Percentiles rank a stretch among this genome's conserved stretches.
phyloP scores from a whole-genome alignment of 345 rosid species.

The Raphanus sativus region DNA sequence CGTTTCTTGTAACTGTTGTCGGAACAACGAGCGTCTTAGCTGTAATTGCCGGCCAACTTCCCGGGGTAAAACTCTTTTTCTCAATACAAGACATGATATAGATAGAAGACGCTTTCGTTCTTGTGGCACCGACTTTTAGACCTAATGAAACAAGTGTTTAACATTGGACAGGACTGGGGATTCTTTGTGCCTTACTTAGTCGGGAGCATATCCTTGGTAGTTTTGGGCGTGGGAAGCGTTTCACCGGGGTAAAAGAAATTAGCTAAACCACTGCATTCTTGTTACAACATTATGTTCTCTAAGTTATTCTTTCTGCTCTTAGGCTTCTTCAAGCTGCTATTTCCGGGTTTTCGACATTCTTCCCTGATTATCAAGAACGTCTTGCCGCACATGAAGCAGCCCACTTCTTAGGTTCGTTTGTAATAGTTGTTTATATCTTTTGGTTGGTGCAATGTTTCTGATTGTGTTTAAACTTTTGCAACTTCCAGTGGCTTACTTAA shows the following conservation, averaged over 20 bases:
- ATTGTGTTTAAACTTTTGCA: conserved; percentile 6
- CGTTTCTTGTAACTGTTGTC: conserved; percentile 89
- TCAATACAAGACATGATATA: background rate
- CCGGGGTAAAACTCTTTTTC: conserved; percentile 66
- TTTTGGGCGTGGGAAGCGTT: conserved; percentile 81
- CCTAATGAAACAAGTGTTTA: conserved; percentile 1
- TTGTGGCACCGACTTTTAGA: background rate
- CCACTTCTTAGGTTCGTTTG: conserved; percentile 70
- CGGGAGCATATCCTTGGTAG: conserved; percentile 87
- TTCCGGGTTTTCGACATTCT: conserved; percentile 67
- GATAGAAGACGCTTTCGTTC: background rate
- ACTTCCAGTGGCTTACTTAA: conserved; percentile 69
- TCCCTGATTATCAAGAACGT: conserved; percentile 89
- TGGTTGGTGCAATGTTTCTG: conserved; percentile 6
- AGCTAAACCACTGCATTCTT: background rate
- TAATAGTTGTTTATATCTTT: background rate
- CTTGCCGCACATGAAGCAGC: conserved; percentile 89
- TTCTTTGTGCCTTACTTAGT: conserved; percentile 89
- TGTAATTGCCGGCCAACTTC: conserved; percentile 90
- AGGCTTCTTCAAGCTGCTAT: conserved; percentile 95
- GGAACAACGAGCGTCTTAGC: conserved; percentile 79
- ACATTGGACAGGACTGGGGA: conserved; percentile 82
- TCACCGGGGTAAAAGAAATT: conserved; percentile 72
- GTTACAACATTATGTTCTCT: background rate
- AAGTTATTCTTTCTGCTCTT: background rate